These are phyloP conservation scores for Candida glucosophila DNA, from an alignment of 1,139 yeast species.

Conservation along the genomic window DNA sequence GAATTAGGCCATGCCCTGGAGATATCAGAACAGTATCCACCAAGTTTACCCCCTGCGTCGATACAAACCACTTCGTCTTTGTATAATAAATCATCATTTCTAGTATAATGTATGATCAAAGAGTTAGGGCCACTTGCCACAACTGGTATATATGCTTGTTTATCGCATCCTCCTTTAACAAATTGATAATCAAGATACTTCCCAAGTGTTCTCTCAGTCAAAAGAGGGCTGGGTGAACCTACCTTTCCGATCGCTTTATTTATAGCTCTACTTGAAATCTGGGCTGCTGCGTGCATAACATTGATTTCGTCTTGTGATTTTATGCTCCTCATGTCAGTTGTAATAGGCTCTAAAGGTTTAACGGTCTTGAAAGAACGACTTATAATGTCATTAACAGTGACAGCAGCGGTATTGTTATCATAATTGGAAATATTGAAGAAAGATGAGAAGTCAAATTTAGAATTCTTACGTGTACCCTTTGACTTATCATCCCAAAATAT, in stretches of 20 bases:
- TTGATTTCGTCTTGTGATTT: slow-evolving; percentile 72
- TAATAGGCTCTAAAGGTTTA: slow-evolving; percentile 35
- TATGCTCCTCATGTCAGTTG: slow-evolving; percentile 54
- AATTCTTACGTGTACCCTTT: slow-evolving; percentile 1
- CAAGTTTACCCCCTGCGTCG: slow-evolving; percentile 92
- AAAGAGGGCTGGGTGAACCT: slow-evolving; percentile 35
- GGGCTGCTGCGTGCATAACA: slow-evolving; percentile 76
- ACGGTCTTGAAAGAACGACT: slow-evolving; percentile 23
- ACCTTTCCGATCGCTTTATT: slow-evolving; percentile 70
- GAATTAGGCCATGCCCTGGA: slow-evolving; percentile 94
- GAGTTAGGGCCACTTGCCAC: slow-evolving; percentile 92
- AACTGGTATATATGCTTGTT: slow-evolving; percentile 88
- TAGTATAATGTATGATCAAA: slow-evolving; percentile 79
- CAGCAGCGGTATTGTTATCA: slow-evolving; percentile 6
- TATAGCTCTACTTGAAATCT: slow-evolving; percentile 73
- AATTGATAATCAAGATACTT: slow-evolving; percentile 81
- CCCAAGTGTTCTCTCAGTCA: slow-evolving; percentile 68
- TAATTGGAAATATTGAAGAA: slow-evolving; percentile 8
- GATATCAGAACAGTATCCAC: slow-evolving; percentile 94
- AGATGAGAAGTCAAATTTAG: slow-evolving; percentile 6
- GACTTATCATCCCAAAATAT: slow-evolving; percentile 41
- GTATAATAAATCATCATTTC: slow-evolving; percentile 72
- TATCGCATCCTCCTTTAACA: slow-evolving; percentile 80
- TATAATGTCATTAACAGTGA: slow-evolving; percentile 14
- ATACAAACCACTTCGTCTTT: slow-evolving; percentile 80